Base-by-base conservation (phyloP, 1,139 yeast species). In the Yamadazyma taylorii region DNA sequence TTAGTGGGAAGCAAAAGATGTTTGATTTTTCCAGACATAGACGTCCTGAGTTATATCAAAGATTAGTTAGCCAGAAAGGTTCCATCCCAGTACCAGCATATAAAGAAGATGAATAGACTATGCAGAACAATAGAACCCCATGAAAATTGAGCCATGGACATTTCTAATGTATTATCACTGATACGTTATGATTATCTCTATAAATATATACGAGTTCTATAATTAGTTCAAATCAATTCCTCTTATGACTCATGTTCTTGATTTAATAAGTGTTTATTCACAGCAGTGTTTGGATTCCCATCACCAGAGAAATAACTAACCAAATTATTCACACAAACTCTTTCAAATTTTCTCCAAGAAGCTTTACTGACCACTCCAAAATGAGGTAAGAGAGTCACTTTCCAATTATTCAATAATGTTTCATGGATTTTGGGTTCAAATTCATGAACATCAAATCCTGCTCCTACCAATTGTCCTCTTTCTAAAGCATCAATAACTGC, bases 391-490 rank as follows among this genome's bases (percentile, higher is more conserved):
- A 65, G 33, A 2, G 67, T 55, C 13, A 65, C 53, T 36, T 49
- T 63, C 50, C 60, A 62, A 38, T 61, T 60, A 4, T 50, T 44
- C 26, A 61, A 35, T 10, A 63, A 41, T 34, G 51, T 53, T 28
- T 56, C 54, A 32, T 54, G 49, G 14, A 65, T 61, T 36, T 52
- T 50, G 10, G 71, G 71, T 43, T 65, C 71, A 44, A 61, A 60
- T 40, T 65, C 69, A 40, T 61, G 64, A n/a, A 65, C 71, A 46
- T 65, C 71, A 42, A 65, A 60, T 0, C 70, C 71, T 6, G 67
- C 69, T 21, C 69, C 67, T 12, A 60, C 60, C 24, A 65, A 44
- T 35, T 64, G 69, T 1, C 69, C 69, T 17, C 61, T 44, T 33
- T 65, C 65, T 10, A 65, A 33, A 3, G 69, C 67, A 35, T 61